A percentile compares a stretch with the other conserved stretches of the same genome.
Evolutionary conservation across 225 moss, liverwort and hornwort genomes (phyloP).

Genomic region (Rhytidiadelphus loreus): DNA sequence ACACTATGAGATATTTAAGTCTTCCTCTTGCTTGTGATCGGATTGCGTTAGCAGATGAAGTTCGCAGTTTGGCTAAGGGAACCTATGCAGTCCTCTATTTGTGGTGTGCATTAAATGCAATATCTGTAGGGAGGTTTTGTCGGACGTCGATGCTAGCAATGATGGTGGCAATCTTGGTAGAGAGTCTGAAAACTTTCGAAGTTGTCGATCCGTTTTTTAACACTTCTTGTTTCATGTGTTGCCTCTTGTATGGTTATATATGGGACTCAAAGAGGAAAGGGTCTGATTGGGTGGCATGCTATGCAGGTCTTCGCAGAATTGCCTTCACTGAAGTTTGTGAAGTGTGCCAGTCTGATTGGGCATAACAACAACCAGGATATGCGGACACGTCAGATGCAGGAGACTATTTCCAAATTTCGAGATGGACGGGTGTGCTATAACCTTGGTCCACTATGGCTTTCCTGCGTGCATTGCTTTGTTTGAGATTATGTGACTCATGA

Average conservation of each 20-base stretch:
- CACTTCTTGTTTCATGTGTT: background rate
- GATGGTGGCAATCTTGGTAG: background rate
- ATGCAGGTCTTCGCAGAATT: conserved; percentile 98
- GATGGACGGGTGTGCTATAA: conserved; percentile 94
- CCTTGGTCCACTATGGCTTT: conserved; percentile 46
- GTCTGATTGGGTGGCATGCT: conserved; percentile 9
- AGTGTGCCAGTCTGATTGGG: conserved; percentile 97
- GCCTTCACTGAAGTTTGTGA: conserved; percentile 93
- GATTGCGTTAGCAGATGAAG: background rate
- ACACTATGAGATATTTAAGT: background rate
- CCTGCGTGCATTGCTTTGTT: conserved; percentile 51
- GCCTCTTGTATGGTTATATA: background rate
- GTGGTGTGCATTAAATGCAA: background rate
- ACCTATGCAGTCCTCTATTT: background rate
- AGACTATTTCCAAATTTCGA: conserved; percentile 95
- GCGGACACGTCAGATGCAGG: conserved; percentile 99
- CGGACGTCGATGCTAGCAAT: background rate
- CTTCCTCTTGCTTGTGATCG: background rate
- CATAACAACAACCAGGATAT: conserved; percentile 99
- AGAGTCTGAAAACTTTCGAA: background rate
- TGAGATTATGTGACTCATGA: conserved; percentile 42
- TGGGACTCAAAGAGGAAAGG: background rate
- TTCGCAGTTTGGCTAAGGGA: background rate
- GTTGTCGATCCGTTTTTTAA: background rate
- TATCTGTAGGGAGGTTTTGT: background rate